Evolutionary conservation across 306 rosid species (phyloP), one percentile per base, ranked within the genome.

Genomic region (Acacia confusa): DNA sequence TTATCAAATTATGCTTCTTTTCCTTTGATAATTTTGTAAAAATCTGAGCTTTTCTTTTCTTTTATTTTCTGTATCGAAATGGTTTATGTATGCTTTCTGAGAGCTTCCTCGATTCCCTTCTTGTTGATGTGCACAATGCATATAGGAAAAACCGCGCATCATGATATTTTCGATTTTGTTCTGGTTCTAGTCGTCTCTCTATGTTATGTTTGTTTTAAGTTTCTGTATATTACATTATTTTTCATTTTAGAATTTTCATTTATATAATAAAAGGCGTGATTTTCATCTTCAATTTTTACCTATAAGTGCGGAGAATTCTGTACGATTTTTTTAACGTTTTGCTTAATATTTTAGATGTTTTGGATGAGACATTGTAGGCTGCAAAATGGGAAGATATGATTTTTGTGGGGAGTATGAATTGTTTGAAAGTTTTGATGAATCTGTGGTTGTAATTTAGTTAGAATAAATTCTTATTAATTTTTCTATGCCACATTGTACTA

Each of bases 101-200:
- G 48, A 74, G 41, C 1, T 47, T 57, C 72, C 64, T 78, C 55
- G 80, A 75, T 82, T 83, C 75, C 34, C 36, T 83, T 86, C 3
- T 78, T 53, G 80, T 78, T 66, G 69, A 79, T 85, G 82, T 44
- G 19, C 74, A 50, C 91, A 89, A 89, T 89, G 91, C 88, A 27
- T 82, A 63, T 84, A 82, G 73, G 69, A 61, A 60, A 58, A 68
- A 75, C 63, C 36, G 60, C 74, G 58, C 45, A 69, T 71, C 84
- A 78, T 70, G 79, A 72, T 68, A 45, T 83, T 38, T 83, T 74
- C 4, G 43, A 72, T 71, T 82, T 60, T 72, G 55, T 48, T 81
- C 9, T 70, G 78, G 41, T 71, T 72, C 30, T 78, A 76, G 30
- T 60, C 30, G 67, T 79, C 74, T 40, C 45, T 58, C 43, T 55